Evolutionary conservation across 306 rosid genomes (phyloP), one percentile per base, ranked within the genome.

Genomic region (Macrotyloma uniflorum): DNA sequence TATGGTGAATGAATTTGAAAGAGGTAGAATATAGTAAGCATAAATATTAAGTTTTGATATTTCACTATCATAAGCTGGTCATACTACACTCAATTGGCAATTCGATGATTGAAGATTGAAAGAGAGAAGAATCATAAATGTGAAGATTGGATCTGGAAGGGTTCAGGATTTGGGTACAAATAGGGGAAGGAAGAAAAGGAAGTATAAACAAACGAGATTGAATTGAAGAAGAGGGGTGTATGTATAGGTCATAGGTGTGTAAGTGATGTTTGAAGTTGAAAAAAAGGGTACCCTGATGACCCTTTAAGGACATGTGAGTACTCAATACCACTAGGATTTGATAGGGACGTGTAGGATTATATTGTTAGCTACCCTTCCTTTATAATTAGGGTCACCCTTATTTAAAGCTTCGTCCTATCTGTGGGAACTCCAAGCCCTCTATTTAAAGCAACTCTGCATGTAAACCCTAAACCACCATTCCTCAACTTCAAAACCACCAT

Each of bases 101-200:
- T 61, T 59, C 33, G 67, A 81, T 3, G 81, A 69, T 64, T 47
- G 68, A 80, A 40, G 63, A 63, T 63, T 70, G 36, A 51, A 77
- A 46, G 70, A 67, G 71, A 66, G 35, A 45, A 68, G 82, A 77
- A 77, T 51, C 79, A 53, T 46, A 63, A 53, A 77, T 70, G 74
- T 38, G 20, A 82, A 38, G 51, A 67, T 81, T 55, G 64, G 64
- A 67, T 74, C 53, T 74, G 59, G 35, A 74, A 74, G 58, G 75
- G 66, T 65, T 23, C 18, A 35, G 18, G 84, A 55, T 81, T 55
- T 75, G 76, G 36, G 65, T 58, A 54, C 70, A 74, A 80, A 80
- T 30, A 74, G 85, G 85, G 77, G 6, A 75, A 67, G 11, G 49
- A 67, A 67, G 80, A 75, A 81, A 81, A 58, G 58, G 80, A 81